These are phyloP conservation scores for Striga asiatica DNA, from an alignment of 257 asterid genomes.

Conservation along the genomic window DNA sequence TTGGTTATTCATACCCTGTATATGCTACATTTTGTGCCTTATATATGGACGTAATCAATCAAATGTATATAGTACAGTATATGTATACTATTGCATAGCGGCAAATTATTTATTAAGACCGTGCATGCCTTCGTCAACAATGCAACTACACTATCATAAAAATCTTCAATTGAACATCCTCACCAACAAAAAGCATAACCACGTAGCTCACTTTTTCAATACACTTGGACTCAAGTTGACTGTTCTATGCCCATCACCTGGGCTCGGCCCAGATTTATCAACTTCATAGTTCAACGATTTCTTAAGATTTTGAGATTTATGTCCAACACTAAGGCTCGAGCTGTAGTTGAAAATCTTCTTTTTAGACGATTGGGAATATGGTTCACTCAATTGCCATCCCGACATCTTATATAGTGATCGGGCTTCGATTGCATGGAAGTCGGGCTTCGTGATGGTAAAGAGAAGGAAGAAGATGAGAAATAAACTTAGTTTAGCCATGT, in stretches of 20 bases:
- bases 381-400: neutral
- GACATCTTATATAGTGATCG: neutral
- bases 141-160: neutral
- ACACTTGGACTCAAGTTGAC: neutral
- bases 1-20: no score
- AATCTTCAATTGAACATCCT: neutral
- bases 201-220: neutral
- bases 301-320: neutral
- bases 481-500: slow-evolving; percentile 16
- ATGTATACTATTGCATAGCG: no score
- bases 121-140: neutral
- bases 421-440: slow-evolving; percentile 1
- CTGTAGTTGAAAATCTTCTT: slow-evolving; percentile 4
- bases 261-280: slow-evolving; percentile 33
- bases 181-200: neutral
- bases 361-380: neutral
- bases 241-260: slow-evolving; percentile 29
- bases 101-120: neutral
- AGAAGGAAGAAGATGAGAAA: slow-evolving; percentile 9
- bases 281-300: neutral
- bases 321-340: slow-evolving; percentile 15
- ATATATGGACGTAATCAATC: no score
- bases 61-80: no score
- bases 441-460: neutral
- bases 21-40: no score